phyloP scores from a whole-genome alignment of 495 filamentous ascomycete genomes.

The Talaromyces stipitatus region DNA sequence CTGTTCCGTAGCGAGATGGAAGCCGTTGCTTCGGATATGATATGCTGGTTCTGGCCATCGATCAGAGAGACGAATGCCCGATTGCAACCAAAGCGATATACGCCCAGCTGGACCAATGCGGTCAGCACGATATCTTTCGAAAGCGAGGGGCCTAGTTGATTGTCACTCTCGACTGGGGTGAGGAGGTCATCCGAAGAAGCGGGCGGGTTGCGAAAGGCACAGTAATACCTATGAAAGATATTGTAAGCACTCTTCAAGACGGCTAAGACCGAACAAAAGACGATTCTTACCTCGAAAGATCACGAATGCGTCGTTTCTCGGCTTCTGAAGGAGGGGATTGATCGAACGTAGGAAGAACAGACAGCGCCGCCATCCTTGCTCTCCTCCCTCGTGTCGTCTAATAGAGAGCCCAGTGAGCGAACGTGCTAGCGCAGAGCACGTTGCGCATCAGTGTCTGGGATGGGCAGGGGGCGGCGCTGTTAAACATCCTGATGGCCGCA shows the following conservation, averaged over 20 bases:
- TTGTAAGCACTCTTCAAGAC: background rate
- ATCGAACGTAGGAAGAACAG: background rate
- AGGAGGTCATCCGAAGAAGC: background rate
- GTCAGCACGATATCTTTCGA: constrained; percentile 53
- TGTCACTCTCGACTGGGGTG: background rate
- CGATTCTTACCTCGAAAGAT: constrained; percentile 20
- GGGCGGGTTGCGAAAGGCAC: background rate
- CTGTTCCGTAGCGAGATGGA: constrained; percentile 38
- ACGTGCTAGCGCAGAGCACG: background rate
- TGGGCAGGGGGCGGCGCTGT: background rate
- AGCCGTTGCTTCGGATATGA: constrained; percentile 56
- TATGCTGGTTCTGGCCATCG: constrained; percentile 48
- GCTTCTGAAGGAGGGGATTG: background rate
- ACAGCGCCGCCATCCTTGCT: background rate
- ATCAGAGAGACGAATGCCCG: constrained; percentile 54
- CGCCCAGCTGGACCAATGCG: constrained; percentile 55
- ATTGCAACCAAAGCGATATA: constrained; percentile 42
- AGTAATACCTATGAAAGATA: background rate
- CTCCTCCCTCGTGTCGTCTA: background rate
- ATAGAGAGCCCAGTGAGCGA: background rate
- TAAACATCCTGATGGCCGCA: background rate
- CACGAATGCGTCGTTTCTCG: background rate
- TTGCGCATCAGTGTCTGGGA: background rate
- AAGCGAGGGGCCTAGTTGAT: constrained; percentile 12
- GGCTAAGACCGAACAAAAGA: constrained; percentile 7